Evolutionary conservation across 2,329 filamentous ascomycete genomes (phyloP).

Genomic region (Hymenoscyphus repandus): DNA sequence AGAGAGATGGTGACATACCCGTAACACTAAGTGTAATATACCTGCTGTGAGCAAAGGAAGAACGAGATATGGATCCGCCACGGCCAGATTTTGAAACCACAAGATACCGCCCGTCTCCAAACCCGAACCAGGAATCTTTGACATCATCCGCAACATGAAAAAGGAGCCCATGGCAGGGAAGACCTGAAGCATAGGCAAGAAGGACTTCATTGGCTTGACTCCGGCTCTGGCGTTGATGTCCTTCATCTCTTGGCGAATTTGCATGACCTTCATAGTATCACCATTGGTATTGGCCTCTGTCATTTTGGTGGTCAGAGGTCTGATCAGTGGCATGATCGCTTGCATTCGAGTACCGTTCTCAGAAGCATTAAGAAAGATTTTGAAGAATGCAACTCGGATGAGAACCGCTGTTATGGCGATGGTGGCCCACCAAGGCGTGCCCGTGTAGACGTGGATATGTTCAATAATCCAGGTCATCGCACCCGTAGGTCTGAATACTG

Average conservation of each 20-base stretch:
- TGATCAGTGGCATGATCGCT: constrained; percentile 50
- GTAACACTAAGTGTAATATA: constrained; percentile 44
- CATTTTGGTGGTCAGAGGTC: constrained; percentile 53
- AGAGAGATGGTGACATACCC: constrained; percentile 17
- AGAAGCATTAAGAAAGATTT: constrained; percentile 56
- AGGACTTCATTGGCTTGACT: constrained; percentile 43
- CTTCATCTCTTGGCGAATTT: constrained; percentile 42
- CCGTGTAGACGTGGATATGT: constrained; percentile 70
- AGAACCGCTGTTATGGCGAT: constrained; percentile 61
- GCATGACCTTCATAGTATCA: constrained; percentile 44
- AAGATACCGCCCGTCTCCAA: constrained; percentile 63
- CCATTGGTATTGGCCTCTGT: constrained; percentile 32
- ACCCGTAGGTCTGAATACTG: constrained; percentile 67
- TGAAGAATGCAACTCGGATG: constrained; percentile 61
- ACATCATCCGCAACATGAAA: constrained; percentile 69
- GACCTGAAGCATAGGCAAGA: constrained; percentile 56
- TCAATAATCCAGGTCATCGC: constrained; percentile 73
- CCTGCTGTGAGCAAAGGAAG: constrained; percentile 62
- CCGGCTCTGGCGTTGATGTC: constrained; percentile 50
- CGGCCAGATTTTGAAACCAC: constrained; percentile 77
- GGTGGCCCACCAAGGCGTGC: constrained; percentile 77
- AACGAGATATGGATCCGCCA: constrained; percentile 71
- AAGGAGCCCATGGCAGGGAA: constrained; percentile 79
- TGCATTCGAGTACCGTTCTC: constrained; percentile 59
- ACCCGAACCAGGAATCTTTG: constrained; percentile 71